A percentile compares a stretch with the other conserved stretches of the same genome.
phyloP scores from a whole-genome alignment of 2,329 filamentous ascomycete species.

The Periconia digitata region DNA sequence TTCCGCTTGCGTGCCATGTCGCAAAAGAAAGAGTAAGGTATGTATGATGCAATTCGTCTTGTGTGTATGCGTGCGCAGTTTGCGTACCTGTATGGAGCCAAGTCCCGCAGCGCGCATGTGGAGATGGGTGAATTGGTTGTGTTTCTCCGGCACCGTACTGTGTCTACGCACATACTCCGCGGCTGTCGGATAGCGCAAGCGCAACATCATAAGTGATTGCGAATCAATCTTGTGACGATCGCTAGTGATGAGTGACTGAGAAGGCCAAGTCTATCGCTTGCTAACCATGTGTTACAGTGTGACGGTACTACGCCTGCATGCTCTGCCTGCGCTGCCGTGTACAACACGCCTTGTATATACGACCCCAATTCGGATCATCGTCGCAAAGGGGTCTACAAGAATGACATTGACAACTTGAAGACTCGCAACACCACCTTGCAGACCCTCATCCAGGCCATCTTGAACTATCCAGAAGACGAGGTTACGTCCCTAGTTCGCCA shows the following conservation, averaged over 20 bases:
- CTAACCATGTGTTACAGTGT: slow-evolving; percentile 54
- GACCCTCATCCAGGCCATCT: slow-evolving; percentile 87
- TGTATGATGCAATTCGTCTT: slow-evolving; percentile 9
- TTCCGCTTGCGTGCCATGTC: slow-evolving; percentile 44
- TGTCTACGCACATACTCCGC: no score
- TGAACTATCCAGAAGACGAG: slow-evolving; percentile 88
- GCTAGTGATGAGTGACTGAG: neutral
- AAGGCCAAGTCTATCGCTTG: neutral
- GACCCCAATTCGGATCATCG: slow-evolving; percentile 95
- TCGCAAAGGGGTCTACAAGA: slow-evolving; percentile 94
- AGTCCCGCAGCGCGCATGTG: neutral
- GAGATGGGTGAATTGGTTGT: neutral
- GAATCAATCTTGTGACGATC: slow-evolving; percentile 8
- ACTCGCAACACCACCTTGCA: slow-evolving; percentile 85
- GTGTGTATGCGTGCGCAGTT: neutral
- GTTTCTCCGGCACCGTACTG: neutral
- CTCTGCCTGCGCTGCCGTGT: slow-evolving; percentile 93
- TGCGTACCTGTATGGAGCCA: neutral
- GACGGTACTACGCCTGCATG: slow-evolving; percentile 90
- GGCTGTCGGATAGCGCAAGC: no score
- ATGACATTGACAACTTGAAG: slow-evolving; percentile 86
- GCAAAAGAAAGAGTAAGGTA: slow-evolving; percentile 46
- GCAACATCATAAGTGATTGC: no score
- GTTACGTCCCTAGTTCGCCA: slow-evolving; percentile 78
- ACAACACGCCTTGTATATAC: slow-evolving; percentile 87